Percentiles rank a stretch among this genome's conserved stretches.
These are phyloP conservation scores for Ustilago curta DNA, from an alignment of 1,284 basidiomycete genomes.

Conservation along the genomic window DNA sequence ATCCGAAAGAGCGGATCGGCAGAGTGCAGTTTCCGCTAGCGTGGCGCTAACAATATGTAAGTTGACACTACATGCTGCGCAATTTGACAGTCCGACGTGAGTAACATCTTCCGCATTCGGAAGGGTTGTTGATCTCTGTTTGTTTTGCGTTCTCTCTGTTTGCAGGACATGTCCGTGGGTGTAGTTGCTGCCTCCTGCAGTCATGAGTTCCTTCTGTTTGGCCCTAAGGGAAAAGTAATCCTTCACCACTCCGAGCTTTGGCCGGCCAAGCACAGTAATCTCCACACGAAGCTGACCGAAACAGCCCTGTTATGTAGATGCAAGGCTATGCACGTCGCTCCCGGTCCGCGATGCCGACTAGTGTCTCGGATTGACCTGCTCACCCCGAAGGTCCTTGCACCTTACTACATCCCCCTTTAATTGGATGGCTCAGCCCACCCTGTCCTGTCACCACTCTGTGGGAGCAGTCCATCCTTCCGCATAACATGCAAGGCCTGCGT, in stretches of 20 bases:
- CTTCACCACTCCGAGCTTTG: too few relatives aligned
- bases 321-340: background rate
- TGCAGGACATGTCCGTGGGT: background rate
- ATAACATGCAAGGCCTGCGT: too few relatives aligned
- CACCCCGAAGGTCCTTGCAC: background rate
- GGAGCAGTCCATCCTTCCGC: background rate
- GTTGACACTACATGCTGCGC: constrained; percentile 17
- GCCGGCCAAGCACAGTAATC: too few relatives aligned
- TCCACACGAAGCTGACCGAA: too few relatives aligned
- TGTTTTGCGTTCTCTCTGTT: too few relatives aligned
- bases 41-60: background rate
- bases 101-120: constrained; percentile 46
- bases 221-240: too few relatives aligned
- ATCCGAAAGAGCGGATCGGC: background rate
- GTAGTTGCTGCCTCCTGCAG: too few relatives aligned
- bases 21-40: constrained; percentile 6
- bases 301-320: too few relatives aligned
- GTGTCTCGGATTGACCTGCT: background rate
- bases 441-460: too few relatives aligned
- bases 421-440: too few relatives aligned
- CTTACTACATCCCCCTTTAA: background rate
- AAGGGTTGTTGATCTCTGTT: background rate
- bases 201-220: too few relatives aligned
- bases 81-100: constrained; percentile 40
- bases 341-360: constrained; percentile 1